Percentiles rank a stretch among this genome's conserved stretches.
These are phyloP conservation scores for Heterobasidion irregulare DNA, from an alignment of 1,284 basidiomycete genomes.

Conservation along the genomic window DNA sequence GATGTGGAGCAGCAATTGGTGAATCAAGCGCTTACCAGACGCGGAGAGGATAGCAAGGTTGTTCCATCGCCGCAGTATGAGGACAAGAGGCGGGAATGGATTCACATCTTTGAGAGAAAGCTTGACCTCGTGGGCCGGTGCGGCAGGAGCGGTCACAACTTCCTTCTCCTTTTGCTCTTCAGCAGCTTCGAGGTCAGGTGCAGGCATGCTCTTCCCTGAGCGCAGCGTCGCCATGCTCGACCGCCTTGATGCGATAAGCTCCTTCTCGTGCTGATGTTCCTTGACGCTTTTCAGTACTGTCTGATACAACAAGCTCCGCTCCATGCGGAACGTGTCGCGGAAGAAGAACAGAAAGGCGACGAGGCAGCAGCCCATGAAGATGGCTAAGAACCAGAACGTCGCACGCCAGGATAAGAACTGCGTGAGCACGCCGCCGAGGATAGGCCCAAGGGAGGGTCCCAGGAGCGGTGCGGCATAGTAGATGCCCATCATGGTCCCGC, in stretches of 20 bases:
- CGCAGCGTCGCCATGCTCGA: constrained; percentile 4
- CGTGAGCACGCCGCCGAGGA: constrained; percentile 65
- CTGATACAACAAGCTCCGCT: constrained; percentile 75
- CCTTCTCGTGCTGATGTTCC: constrained; percentile 6
- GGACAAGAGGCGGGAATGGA: constrained; percentile 52
- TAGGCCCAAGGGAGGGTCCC: constrained; percentile 62
- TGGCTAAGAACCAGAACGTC: constrained; percentile 75
- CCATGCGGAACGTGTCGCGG: constrained; percentile 76
- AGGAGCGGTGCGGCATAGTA: constrained; percentile 44
- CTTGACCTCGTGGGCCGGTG: constrained; percentile 31
- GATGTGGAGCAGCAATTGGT: neutral
- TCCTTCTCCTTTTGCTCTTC: constrained; percentile 34
- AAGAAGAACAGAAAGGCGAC: constrained; percentile 60
- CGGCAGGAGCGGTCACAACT: neutral
- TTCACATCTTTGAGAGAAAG: constrained; percentile 67
- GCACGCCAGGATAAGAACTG: constrained; percentile 69
- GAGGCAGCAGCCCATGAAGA: constrained; percentile 49
- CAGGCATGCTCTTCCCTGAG: neutral
- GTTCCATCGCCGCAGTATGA: constrained; percentile 52
- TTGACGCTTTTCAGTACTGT: constrained; percentile 33
- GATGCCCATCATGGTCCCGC: constrained; percentile 75
- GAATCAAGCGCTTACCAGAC: constrained; percentile 40
- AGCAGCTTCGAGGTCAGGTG: neutral
- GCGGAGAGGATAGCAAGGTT: constrained; percentile 62
- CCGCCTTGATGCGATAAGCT: constrained; percentile 3